Evolutionary conservation across 2,329 filamentous ascomycete species (phyloP).

Genomic region (Huntiella omanensis): DNA sequence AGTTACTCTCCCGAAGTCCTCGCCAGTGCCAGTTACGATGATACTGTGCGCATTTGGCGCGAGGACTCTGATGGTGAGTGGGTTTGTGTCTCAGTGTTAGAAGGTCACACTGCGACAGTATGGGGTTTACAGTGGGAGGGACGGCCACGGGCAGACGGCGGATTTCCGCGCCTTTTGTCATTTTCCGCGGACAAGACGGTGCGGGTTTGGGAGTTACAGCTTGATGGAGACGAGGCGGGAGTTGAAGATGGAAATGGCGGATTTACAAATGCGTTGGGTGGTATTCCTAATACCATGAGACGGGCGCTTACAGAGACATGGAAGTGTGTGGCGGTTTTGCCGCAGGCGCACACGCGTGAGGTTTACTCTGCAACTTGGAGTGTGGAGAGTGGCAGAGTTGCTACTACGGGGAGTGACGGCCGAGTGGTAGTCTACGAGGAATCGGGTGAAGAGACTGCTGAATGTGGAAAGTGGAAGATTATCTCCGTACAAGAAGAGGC

Average conservation of each 20-base stretch:
- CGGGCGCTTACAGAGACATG: conserved; percentile 63
- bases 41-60: conserved; percentile 73
- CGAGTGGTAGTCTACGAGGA: conserved; percentile 64
- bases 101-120: conserved; percentile 69
- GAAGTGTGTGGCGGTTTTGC: conserved; percentile 59
- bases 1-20: conserved; percentile 50
- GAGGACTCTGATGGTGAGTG: conserved; percentile 82
- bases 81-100: conserved; percentile 68
- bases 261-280: conserved; percentile 25
- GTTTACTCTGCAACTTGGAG: conserved; percentile 82
- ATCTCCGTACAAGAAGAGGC: conserved; percentile 51
- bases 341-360: conserved; percentile 56
- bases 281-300: conserved; percentile 78
- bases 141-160: conserved; percentile 19
- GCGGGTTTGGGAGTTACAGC: conserved; percentile 56
- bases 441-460: conserved; percentile 12
- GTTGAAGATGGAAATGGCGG: conserved; percentile 18
- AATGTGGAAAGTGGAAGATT: conserved; percentile 42
- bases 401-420: conserved; percentile 80
- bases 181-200: conserved; percentile 71
- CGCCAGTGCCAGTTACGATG: conserved; percentile 84
- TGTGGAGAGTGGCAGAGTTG: conserved; percentile 52
- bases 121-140: conserved; percentile 69
- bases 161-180: conserved; percentile 50
- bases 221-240: conserved; percentile 18